A percentile compares a stretch with the other conserved stretches of the same genome.
Conservation (phyloP, 495 filamentous ascomycete species). For the Tetracladium setigerum region DNA sequence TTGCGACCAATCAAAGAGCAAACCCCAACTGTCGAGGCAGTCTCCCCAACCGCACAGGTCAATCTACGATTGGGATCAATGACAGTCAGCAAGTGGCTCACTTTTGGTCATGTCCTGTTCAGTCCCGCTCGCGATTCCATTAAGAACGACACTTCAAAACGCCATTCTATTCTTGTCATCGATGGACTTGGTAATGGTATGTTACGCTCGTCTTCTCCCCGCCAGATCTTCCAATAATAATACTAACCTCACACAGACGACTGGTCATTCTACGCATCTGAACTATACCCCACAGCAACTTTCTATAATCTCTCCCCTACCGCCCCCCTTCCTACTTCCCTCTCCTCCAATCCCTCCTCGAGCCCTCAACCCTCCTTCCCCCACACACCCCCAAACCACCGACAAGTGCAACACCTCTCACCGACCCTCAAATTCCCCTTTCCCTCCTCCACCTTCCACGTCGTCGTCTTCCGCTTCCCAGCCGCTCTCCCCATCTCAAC, state of each 20-base stretch:
- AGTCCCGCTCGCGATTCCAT: conserved; percentile 83
- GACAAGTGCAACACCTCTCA: conserved; percentile 68
- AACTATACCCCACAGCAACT: conserved; percentile 78
- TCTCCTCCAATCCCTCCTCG: conserved; percentile 30
- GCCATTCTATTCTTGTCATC: conserved; percentile 71
- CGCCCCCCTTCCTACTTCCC: conserved; percentile 28
- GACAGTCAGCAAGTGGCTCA: conserved; percentile 72
- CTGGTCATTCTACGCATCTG: conserved; percentile 95
- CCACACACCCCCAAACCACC: conserved; percentile 72
- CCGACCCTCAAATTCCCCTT: conserved; percentile 75
- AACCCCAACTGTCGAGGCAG: conserved; percentile 31
- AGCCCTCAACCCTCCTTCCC: conserved; percentile 30
- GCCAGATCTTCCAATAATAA: conserved; percentile 2
- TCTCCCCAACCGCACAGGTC: conserved; percentile 60
- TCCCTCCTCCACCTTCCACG: conserved; percentile 74
- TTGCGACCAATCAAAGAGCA: conserved; percentile 35
- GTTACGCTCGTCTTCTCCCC: neutral
- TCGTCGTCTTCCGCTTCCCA: conserved; percentile 85
- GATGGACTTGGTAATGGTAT: conserved; percentile 71
- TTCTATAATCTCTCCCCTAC: conserved; percentile 75
- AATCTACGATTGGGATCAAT: conserved; percentile 74
- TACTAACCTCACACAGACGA: conserved; percentile 52
- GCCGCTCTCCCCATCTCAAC: conserved; percentile 60
- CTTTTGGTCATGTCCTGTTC: conserved; percentile 91
- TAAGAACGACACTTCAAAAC: conserved; percentile 32